A percentile compares a stretch with the other conserved stretches of the same genome.
phyloP scores from a whole-genome alignment of 768 basidiomycete genomes.

The Tricholoma furcatifolium region DNA sequence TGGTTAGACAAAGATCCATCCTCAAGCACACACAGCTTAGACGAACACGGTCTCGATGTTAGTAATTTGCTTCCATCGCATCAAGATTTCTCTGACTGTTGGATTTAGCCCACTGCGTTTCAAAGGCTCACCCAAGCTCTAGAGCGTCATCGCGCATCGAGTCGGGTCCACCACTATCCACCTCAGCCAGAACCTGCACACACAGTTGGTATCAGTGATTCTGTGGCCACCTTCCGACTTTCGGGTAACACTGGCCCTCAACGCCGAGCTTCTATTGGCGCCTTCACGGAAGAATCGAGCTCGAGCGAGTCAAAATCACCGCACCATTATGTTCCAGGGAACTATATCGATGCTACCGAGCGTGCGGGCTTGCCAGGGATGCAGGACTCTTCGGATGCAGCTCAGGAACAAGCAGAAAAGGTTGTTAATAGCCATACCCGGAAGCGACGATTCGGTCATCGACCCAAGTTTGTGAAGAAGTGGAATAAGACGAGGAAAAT shows the following conservation, averaged over 20 bases:
- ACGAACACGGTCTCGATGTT: conserved; percentile 56
- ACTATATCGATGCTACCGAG: conserved; percentile 62
- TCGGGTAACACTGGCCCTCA: neutral
- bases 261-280: neutral
- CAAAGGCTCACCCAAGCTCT: conserved; percentile 44
- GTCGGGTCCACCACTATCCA: conserved; percentile 29
- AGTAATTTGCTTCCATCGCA: neutral
- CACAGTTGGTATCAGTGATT: conserved; percentile 8
- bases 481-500: conserved; percentile 13
- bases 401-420: conserved; percentile 10
- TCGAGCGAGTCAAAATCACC: conserved; percentile 19
- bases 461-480: conserved; percentile 2
- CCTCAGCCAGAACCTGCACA: conserved; percentile 19
- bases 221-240: conserved; percentile 3
- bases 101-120: conserved; percentile 44
- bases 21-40: conserved; percentile 39
- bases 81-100: neutral
- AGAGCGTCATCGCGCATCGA: conserved; percentile 43
- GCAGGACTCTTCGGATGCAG: conserved; percentile 18
- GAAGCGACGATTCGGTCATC: conserved; percentile 2
- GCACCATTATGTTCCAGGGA: conserved; percentile 43
- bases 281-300: neutral
- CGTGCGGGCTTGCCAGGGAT: conserved; percentile 55
- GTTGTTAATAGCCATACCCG: conserved; percentile 12
- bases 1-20: conserved; percentile 37